phyloP scores from a whole-genome alignment of 2,329 filamentous ascomycete species.

The Diaporthe vaccinii region DNA sequence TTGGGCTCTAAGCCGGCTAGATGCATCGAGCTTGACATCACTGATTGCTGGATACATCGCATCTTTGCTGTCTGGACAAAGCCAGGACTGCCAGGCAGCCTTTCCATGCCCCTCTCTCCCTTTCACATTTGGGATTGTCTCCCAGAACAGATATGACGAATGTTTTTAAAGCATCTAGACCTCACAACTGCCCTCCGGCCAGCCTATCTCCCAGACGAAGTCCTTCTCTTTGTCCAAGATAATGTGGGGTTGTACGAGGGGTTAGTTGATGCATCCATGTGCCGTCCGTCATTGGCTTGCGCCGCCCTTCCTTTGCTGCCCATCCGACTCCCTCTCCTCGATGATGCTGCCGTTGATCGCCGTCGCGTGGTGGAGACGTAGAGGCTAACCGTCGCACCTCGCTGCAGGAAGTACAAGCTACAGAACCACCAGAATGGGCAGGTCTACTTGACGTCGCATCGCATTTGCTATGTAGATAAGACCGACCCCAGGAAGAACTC shows the following conservation, averaged over 20 bases:
- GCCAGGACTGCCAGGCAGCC: slow-evolving; percentile 10
- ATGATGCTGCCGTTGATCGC: background rate
- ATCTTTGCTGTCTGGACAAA: slow-evolving; percentile 12
- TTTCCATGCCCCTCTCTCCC: slow-evolving; percentile 4
- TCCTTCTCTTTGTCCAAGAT: slow-evolving; percentile 95
- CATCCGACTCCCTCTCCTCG: slow-evolving; percentile 41
- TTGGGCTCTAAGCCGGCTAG: slow-evolving; percentile 29
- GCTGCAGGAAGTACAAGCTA: slow-evolving; percentile 89
- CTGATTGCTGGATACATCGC: slow-evolving; percentile 5
- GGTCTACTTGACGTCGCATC: slow-evolving; percentile 95
- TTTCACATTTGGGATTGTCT: slow-evolving; percentile 44
- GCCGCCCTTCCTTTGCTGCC: slow-evolving; percentile 10
- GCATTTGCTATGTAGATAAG: slow-evolving; percentile 94
- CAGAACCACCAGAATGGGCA: slow-evolving; percentile 95
- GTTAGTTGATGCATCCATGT: slow-evolving; percentile 65
- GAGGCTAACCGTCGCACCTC: slow-evolving; percentile 32
- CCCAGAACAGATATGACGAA: slow-evolving; percentile 73
- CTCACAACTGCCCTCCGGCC: slow-evolving; percentile 96
- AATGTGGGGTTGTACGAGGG: slow-evolving; percentile 98
- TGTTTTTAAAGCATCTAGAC: slow-evolving; percentile 97
- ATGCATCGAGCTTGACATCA: slow-evolving; percentile 32
- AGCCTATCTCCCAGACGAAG: slow-evolving; percentile 92
- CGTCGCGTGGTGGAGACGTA: background rate
- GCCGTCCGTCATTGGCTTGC: slow-evolving; percentile 21
- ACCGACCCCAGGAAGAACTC: slow-evolving; percentile 87